phyloP scores from a whole-genome alignment of 2,329 filamentous ascomycete genomes.

The Talaromyces atroroseus region DNA sequence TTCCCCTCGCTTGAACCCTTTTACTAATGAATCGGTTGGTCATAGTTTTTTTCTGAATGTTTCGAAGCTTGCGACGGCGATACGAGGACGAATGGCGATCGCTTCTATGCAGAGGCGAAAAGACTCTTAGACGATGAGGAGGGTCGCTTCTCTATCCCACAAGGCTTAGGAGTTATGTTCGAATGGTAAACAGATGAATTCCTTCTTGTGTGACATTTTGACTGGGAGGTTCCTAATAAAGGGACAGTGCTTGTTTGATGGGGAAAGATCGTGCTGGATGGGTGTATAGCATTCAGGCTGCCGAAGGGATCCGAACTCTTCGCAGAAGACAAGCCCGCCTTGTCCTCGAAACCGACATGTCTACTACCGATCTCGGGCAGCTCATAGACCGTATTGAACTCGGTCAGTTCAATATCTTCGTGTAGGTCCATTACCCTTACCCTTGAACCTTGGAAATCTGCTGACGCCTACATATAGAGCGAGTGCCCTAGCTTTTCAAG shows the following conservation, averaged over 20 bases:
- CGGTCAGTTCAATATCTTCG: conserved; percentile 8
- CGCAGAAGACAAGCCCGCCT: conserved; percentile 19
- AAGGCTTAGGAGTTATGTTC: conserved; percentile 25
- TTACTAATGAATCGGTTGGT: conserved; percentile 4
- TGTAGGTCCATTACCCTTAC: not conserved
- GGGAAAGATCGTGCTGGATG: conserved; percentile 27
- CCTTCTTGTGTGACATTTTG: not conserved
- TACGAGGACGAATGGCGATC: conserved; percentile 25
- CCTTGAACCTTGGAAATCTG: not conserved
- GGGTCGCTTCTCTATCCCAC: conserved; percentile 26
- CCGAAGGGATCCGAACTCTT: conserved; percentile 9
- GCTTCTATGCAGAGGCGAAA: conserved; percentile 34
- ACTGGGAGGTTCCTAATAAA: not conserved
- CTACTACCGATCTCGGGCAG: conserved; percentile 12
- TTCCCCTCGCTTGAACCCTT: not conserved
- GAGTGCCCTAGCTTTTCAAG: conserved; percentile 6
- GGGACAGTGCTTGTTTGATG: conserved; percentile 15
- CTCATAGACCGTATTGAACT: conserved; percentile 19
- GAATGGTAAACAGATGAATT: conserved; percentile 2
- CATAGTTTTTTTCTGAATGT: conserved; percentile 33
- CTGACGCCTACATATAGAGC: not conserved
- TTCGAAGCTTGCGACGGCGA: conserved; percentile 26
- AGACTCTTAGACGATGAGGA: conserved; percentile 32
- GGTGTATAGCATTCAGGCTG: conserved; percentile 23
- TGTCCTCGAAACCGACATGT: conserved; percentile 10